A percentile compares a stretch with the other conserved stretches of the same genome.
Conservation (phyloP, 805 yeast species). For the Ogataea wickerhamii region DNA sequence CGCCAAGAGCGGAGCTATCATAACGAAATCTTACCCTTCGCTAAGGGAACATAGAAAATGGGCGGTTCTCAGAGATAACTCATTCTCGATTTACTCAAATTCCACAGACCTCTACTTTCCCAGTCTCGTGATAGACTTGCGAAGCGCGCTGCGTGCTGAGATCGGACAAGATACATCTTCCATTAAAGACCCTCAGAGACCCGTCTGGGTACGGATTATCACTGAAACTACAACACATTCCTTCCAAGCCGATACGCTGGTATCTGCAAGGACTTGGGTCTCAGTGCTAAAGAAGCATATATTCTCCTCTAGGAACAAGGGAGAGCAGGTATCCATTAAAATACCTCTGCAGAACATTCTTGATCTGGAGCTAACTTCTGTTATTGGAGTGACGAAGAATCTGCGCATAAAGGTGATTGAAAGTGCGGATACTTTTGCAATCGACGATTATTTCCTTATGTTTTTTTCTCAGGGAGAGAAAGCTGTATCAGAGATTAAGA, state of each 20-base stretch:
- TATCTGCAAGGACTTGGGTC: constrained; percentile 78
- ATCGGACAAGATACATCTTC: constrained; percentile 27
- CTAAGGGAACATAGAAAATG: constrained; percentile 56
- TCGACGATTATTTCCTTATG: constrained; percentile 70
- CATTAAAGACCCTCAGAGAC: constrained; percentile 19
- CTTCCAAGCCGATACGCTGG: constrained; percentile 70
- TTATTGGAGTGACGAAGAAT: constrained; percentile 55
- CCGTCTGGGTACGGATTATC: constrained; percentile 53
- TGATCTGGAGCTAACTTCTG: constrained; percentile 53
- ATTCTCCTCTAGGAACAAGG: constrained; percentile 67
- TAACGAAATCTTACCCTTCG: constrained; percentile 38
- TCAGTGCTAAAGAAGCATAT: constrained; percentile 69
- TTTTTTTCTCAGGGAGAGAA: constrained; percentile 53
- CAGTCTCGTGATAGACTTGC: constrained; percentile 64
- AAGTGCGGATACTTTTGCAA: constrained; percentile 45
- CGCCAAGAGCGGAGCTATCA: constrained; percentile 48
- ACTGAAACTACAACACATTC: constrained; percentile 57
- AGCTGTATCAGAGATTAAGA: constrained; percentile 39
- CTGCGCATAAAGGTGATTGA: constrained; percentile 61
- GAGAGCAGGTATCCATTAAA: constrained; percentile 70
- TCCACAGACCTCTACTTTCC: constrained; percentile 89
- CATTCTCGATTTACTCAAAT: constrained; percentile 62
- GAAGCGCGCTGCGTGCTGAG: constrained; percentile 59
- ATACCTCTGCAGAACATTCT: constrained; percentile 69
- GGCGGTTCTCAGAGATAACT: constrained; percentile 71